Evolutionary conservation across 495 filamentous ascomycete genomes (phyloP), one percentile per base, ranked within the genome.

Genomic region (Penicillium daleae): DNA sequence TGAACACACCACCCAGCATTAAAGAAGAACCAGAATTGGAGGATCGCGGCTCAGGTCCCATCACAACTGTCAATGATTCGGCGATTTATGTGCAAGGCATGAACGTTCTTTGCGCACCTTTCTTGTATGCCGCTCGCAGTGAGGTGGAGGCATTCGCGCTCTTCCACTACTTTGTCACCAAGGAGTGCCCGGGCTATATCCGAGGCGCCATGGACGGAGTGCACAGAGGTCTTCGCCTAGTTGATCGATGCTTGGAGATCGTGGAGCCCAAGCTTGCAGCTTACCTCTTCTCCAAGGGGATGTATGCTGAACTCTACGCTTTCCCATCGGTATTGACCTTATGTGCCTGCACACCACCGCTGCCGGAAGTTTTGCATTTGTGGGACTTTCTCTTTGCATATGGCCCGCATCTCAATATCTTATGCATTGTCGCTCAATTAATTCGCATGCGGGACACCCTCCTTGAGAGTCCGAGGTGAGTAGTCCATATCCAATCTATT

Each of bases 351-450:
- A 98, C 96, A 24, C 96, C 96, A n/a, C 96, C 95, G 3, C 74
- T 99, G 37, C 95, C 93, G 0, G 94, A 99, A 70, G 95, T 99
- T 6, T 78, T 99, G 37, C 86, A 89, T 57, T 82, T 98, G n/a
- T 99, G 95, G 95, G 95, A 99, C 74, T 99, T 99, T 66, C 80
- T 98, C 13, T 92, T 99, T 71, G 93, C 95, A 0, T 99, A 97
- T 68, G 95, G 95, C 0, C 84, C 92, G 35, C 96, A 98, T 75
- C 71, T 98, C 50, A 99, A 99, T 67, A 91, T 99, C 53, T 72
- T 99, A 10, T 98, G 96, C 69, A 97, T 99, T 64, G 96, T 98
- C 26, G 92, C 93, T n/a, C 95, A 99, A 75, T 78, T 99, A 52
- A 85, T 96, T 42, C 84, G 95, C 63, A 92, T 97, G 76, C 81